Percentiles rank a stretch among this genome's conserved stretches.
These are phyloP conservation scores for Catharanthus roseus DNA, from an alignment of 257 asterid genomes.

Conservation along the genomic window DNA sequence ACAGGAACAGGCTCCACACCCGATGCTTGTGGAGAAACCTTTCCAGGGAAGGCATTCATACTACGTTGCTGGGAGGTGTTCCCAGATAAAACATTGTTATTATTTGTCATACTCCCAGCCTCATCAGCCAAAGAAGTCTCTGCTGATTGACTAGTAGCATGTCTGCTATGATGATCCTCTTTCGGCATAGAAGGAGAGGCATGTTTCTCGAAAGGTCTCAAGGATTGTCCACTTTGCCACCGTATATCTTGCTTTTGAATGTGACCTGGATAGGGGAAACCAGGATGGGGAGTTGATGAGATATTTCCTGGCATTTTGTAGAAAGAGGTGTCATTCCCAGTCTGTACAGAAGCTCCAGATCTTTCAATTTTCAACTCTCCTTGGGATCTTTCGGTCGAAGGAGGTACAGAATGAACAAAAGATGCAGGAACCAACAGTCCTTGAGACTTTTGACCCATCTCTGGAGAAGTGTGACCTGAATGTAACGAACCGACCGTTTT, in stretches of 20 bases:
- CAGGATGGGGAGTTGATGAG: conserved; percentile 40
- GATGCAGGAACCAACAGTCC: conserved; percentile 28
- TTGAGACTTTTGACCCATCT: conserved; percentile 39
- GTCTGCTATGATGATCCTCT: conserved; percentile 25
- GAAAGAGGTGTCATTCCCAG: conserved; percentile 29
- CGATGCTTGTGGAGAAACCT: conserved; percentile 31
- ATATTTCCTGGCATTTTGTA: conserved; percentile 40
- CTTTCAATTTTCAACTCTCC: conserved; percentile 32
- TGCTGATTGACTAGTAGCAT: conserved; percentile 27
- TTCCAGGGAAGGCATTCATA: conserved; percentile 31
- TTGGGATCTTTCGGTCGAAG: conserved; percentile 33
- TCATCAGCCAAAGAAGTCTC: conserved; percentile 39
- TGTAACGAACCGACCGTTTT: conserved; percentile 29
- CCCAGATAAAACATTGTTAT: conserved; percentile 29
- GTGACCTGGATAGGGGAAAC: conserved; percentile 36
- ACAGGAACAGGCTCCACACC: conserved; percentile 25
- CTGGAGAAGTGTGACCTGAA: conserved; percentile 37
- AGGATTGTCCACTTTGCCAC: conserved; percentile 39
- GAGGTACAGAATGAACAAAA: conserved; percentile 39
- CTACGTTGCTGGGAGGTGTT: conserved; percentile 27
- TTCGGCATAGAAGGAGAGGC: conserved; percentile 35
- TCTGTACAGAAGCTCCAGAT: conserved; percentile 37
- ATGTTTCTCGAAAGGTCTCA: conserved; percentile 30
- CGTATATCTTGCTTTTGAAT: conserved; percentile 43
- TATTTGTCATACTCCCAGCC: conserved; percentile 27